Evolutionary conservation across 2,329 filamentous ascomycete genomes (phyloP).

Genomic region (Fonsecaea pedrosoi): DNA sequence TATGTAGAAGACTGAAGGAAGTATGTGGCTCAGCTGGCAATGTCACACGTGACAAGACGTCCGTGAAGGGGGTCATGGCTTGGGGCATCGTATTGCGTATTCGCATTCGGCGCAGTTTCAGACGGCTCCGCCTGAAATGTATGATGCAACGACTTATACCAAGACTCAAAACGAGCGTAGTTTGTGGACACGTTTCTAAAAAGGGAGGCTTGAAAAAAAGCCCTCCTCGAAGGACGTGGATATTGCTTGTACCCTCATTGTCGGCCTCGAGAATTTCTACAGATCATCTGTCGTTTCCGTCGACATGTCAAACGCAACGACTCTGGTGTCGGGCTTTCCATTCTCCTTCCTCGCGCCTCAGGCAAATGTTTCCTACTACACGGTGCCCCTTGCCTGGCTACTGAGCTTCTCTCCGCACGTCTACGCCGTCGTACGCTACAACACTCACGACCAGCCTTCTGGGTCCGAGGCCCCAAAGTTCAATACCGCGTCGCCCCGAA

Average conservation of each 20-base stretch:
- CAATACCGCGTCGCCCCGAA: constrained; percentile 7
- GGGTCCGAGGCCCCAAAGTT: constrained; percentile 6
- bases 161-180: neutral
- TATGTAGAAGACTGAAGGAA: no score
- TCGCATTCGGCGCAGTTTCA: neutral
- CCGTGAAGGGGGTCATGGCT: neutral
- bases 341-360: neutral
- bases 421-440: constrained; percentile 42
- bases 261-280: neutral
- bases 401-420: constrained; percentile 44
- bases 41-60: neutral
- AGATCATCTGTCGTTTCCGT: neutral
- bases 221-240: neutral
- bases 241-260: neutral
- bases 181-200: neutral
- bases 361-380: constrained; percentile 10
- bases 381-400: constrained; percentile 8
- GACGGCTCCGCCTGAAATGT: neutral
- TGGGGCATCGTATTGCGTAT: neutral
- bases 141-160: neutral
- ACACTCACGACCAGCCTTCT: neutral
- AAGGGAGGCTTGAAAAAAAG: neutral
- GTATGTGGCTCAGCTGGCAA: neutral
- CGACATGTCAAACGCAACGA: neutral
- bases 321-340: neutral